Percentiles rank a stretch among this genome's conserved stretches.
phyloP scores from a whole-genome alignment of 177 flowering plant species.

The Telopea speciosissima region DNA sequence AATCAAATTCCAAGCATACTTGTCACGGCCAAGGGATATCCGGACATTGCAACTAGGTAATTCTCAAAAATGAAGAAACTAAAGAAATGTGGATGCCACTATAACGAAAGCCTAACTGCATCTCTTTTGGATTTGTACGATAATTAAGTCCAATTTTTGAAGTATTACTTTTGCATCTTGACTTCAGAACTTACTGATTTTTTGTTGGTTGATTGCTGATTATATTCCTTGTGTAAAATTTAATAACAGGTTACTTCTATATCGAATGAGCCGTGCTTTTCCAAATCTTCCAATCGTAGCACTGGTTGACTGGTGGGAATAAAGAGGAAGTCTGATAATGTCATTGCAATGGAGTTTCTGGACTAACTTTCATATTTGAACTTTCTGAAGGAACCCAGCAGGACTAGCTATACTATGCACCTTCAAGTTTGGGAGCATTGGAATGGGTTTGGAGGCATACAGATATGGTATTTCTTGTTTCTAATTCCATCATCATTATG shows the following conservation, averaged over 20 bases:
- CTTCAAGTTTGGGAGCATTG: conserved; percentile 87
- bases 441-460: conserved; percentile 97
- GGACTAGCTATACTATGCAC: conserved; percentile 89
- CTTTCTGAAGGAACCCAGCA: conserved; percentile 76
- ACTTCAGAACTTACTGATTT: neutral
- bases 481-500: neutral
- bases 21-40: conserved; percentile 95
- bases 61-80: too few relatives aligned
- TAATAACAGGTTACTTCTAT: conserved; percentile 67
- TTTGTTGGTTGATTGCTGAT: neutral
- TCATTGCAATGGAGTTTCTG: neutral
- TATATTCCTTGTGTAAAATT: conserved; percentile 1
- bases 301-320: conserved; percentile 76
- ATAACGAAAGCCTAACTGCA: neutral
- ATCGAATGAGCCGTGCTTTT: conserved; percentile 59
- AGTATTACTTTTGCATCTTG: neutral
- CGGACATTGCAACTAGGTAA: conserved; percentile 95
- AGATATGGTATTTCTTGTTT: conserved; percentile 52
- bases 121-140: neutral
- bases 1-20: conserved; percentile 85
- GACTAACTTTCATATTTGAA: neutral
- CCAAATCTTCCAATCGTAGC: conserved; percentile 74
- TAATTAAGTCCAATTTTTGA: neutral
- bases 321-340: conserved; percentile 1
- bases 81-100: neutral